phyloP scores from a whole-genome alignment of 1,284 basidiomycete species.

The Leccinum fuscescens region DNA sequence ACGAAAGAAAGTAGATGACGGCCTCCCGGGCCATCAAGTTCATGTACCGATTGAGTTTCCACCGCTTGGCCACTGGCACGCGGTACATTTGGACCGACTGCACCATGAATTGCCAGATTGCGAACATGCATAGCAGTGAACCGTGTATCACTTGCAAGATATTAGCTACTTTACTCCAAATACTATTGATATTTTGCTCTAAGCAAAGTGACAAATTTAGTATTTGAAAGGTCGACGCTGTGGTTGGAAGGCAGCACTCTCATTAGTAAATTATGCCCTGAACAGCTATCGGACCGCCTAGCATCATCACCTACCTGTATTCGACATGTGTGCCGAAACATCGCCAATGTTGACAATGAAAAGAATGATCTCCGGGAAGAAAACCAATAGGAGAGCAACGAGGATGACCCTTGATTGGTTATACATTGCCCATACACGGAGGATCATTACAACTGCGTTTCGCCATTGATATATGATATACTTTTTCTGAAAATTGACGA shows the following conservation, averaged over 20 bases:
- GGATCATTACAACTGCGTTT: conserved; percentile 2
- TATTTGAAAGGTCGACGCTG: not conserved
- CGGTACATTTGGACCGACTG: conserved; percentile 3
- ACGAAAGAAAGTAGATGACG: conserved; percentile 9
- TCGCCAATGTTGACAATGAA: not conserved
- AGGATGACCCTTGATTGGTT: conserved; percentile 2
- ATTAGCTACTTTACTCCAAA: not conserved
- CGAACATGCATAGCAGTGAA: not conserved
- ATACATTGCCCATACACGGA: conserved; percentile 12
- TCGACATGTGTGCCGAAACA: not conserved
- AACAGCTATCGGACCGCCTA: not conserved
- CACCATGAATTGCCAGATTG: not conserved
- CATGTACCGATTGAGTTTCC: conserved; percentile 6
- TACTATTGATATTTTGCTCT: not conserved
- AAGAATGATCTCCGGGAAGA: not conserved
- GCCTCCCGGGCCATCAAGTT: conserved; percentile 6
- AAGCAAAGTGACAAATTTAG: not conserved
- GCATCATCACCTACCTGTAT: not conserved
- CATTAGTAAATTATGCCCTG: not conserved
- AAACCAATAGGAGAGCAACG: not conserved
- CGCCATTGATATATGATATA: not conserved
- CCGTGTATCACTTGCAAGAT: not conserved
- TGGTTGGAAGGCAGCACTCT: not conserved
- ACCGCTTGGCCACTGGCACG: not conserved
- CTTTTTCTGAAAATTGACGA: not conserved